Conservation (phyloP, 495 filamentous ascomycete species). For the Aspergillus conjunctus region DNA sequence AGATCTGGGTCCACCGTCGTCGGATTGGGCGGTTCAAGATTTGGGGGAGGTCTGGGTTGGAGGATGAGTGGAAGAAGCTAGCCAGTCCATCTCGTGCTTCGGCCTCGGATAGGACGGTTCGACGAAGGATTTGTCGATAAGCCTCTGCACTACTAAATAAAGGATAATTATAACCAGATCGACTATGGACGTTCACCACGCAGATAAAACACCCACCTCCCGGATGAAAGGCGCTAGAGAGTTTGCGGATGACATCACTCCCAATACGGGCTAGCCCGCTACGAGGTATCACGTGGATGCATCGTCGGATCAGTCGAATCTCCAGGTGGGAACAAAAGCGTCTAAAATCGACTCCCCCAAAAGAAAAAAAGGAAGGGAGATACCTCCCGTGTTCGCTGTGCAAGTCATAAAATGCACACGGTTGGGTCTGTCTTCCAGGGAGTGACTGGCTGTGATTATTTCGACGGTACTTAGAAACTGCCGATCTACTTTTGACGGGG, state of each 20-base stretch:
- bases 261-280: slow-evolving; percentile 22
- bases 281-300: slow-evolving; percentile 23
- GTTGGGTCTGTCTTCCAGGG: background rate
- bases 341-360: background rate
- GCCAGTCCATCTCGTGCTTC: too few relatives aligned
- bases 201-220: too few relatives aligned
- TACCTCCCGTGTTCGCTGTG: background rate
- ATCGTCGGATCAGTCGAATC: slow-evolving; percentile 7
- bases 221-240: too few relatives aligned
- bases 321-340: background rate
- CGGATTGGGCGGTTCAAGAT: too few relatives aligned
- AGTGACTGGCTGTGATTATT: background rate
- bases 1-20: slow-evolving; percentile 11
- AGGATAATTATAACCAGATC: too few relatives aligned
- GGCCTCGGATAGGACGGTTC: too few relatives aligned
- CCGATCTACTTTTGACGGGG: background rate
- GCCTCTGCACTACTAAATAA: too few relatives aligned
- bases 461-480: background rate
- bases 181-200: too few relatives aligned
- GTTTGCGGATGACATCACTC: slow-evolving; percentile 22
- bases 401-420: slow-evolving; percentile 11
- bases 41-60: too few relatives aligned
- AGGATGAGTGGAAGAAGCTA: too few relatives aligned
- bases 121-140: too few relatives aligned
- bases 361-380: background rate